Conservation (phyloP, 345 rosid genomes). For the Psidium friedrichsthalianum region DNA sequence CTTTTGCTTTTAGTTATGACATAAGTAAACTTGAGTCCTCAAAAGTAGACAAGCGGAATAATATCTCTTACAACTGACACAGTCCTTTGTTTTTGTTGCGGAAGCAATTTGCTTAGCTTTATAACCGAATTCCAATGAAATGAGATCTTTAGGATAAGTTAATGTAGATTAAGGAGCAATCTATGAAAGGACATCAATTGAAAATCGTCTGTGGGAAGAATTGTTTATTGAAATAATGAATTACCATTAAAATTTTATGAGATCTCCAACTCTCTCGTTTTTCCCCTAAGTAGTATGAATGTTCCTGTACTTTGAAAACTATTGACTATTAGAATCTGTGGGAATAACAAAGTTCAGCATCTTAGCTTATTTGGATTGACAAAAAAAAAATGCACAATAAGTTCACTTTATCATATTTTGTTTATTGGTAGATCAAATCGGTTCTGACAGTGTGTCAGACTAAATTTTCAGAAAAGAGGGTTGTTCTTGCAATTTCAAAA, state of each 20-base stretch:
- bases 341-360: neutral
- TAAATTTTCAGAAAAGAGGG: neutral
- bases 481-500: neutral
- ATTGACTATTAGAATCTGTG: neutral
- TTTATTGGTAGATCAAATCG: neutral
- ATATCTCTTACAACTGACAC: neutral
- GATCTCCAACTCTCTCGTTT: neutral
- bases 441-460: neutral
- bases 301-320: neutral
- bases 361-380: neutral
- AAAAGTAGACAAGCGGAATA: neutral
- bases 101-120: neutral
- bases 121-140: neutral
- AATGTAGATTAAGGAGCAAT: neutral
- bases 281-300: neutral
- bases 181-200: neutral
- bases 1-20: neutral
- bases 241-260: neutral
- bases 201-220: neutral
- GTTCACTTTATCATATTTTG: neutral
- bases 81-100: neutral
- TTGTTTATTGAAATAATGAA: neutral
- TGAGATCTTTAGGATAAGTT: neutral
- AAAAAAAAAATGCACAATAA: neutral
- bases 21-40: neutral